Evolutionary conservation across 192 early-diverging fungal species (phyloP).

Genomic region (Endogone sp.): DNA sequence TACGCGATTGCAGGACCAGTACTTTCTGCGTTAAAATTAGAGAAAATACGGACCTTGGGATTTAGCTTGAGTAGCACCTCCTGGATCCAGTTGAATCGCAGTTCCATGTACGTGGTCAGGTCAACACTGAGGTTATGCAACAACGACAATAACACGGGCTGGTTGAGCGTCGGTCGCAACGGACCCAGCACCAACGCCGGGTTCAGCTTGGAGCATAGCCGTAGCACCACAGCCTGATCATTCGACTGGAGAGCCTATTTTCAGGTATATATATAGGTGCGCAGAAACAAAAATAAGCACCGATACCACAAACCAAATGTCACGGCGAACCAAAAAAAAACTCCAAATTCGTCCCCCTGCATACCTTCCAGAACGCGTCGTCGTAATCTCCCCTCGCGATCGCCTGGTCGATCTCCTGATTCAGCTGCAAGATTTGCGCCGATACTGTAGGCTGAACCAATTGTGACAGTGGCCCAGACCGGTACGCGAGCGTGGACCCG

Average conservation of each 20-base stretch:
- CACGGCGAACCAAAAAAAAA: not conserved
- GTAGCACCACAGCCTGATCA: slow-evolving; percentile 25
- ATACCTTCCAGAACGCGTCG: slow-evolving; percentile 28
- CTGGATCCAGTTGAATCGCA: slow-evolving; percentile 14
- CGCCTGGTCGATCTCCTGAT: slow-evolving; percentile 9
- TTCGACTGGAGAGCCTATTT: slow-evolving; percentile 37
- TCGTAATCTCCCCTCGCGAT: slow-evolving; percentile 8
- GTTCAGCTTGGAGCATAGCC: slow-evolving; percentile 32
- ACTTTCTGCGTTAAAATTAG: too few relatives aligned
- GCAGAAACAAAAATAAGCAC: not conserved
- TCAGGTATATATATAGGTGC: not conserved
- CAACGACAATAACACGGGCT: slow-evolving; percentile 39
- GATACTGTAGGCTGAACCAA: slow-evolving; percentile 19
- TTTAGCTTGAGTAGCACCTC: slow-evolving; percentile 18
- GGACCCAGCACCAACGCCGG: slow-evolving; percentile 29
- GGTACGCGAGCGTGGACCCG: not conserved
- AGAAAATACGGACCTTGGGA: slow-evolving; percentile 23
- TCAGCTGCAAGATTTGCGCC: slow-evolving; percentile 26
- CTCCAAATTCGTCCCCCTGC: too few relatives aligned
- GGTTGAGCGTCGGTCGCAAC: slow-evolving; percentile 18
- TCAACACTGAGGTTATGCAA: slow-evolving; percentile 36
- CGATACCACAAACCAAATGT: not conserved
- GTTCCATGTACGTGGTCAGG: slow-evolving; percentile 4
- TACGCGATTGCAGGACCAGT: too few relatives aligned
- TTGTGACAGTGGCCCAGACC: slow-evolving; percentile 2